These are phyloP conservation scores for Basipetospora chlamydospora DNA, from an alignment of 2,329 filamentous ascomycete genomes.

Conservation along the genomic window DNA sequence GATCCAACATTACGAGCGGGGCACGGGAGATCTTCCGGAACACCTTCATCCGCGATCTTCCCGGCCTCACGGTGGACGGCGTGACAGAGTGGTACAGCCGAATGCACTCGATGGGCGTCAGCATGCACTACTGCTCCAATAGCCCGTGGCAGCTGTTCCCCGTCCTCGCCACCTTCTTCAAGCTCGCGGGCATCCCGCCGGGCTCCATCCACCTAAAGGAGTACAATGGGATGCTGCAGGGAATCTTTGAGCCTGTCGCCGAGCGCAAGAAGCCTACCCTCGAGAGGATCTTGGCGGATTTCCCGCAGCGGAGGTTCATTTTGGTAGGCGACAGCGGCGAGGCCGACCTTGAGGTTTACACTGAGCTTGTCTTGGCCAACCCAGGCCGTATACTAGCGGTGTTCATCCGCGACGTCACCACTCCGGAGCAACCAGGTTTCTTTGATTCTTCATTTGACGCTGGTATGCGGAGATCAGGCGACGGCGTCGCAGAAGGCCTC, in stretches of 20 bases:
- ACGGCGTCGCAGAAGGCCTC: neutral
- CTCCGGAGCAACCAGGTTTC: constrained; percentile 53
- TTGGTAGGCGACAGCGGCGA: constrained; percentile 93
- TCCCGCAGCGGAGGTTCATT: constrained; percentile 74
- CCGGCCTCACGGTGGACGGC: constrained; percentile 69
- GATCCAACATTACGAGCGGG: constrained; percentile 76
- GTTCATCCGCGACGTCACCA: constrained; percentile 93
- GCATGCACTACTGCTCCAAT: constrained; percentile 96
- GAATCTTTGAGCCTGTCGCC: constrained; percentile 93
- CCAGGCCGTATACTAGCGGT: constrained; percentile 72
- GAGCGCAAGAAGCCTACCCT: constrained; percentile 85
- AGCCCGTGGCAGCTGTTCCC: constrained; percentile 97
- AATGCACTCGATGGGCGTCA: constrained; percentile 66
- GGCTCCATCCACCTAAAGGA: constrained; percentile 94
- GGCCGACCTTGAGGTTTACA: constrained; percentile 93
- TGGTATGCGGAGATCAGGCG: neutral
- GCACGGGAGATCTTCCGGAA: constrained; percentile 93
- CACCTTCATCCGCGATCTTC: constrained; percentile 78
- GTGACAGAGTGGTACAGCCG: constrained; percentile 79
- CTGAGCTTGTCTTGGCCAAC: constrained; percentile 74
- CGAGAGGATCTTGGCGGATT: constrained; percentile 74
- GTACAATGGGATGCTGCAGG: constrained; percentile 92
- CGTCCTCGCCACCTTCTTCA: constrained; percentile 73
- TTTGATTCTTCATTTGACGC: constrained; percentile 49
- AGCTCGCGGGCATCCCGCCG: constrained; percentile 60